Evolutionary conservation across 495 filamentous ascomycete species (phyloP).

Genomic region (Lophium mytilinum): DNA sequence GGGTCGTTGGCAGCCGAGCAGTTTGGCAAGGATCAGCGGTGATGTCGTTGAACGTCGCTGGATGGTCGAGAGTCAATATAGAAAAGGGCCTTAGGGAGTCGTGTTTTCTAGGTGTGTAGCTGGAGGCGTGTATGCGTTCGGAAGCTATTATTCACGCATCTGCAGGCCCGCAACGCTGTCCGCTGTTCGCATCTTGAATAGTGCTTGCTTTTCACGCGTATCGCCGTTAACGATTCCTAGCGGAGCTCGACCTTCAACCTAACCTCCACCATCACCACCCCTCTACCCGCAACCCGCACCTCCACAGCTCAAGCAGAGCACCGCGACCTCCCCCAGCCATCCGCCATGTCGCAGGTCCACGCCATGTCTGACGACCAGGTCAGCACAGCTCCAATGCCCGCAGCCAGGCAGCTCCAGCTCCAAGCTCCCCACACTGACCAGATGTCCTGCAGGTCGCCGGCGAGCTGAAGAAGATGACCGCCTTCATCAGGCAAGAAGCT

Average conservation of each 20-base stretch:
- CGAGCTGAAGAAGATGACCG: constrained; percentile 99
- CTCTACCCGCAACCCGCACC: not conserved
- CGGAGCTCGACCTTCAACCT: not conserved
- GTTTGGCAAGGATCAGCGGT: constrained; percentile 16
- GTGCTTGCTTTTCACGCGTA: not conserved
- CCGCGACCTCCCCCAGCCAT: not conserved
- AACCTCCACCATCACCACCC: not conserved
- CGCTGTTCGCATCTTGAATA: too few species aligned
- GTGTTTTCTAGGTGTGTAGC: too few species aligned
- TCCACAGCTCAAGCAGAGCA: not conserved
- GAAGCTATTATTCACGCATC: too few species aligned
- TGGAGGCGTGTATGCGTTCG: too few species aligned
- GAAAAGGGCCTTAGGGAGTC: too few species aligned
- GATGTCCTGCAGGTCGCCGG: constrained; percentile 59
- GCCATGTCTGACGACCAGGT: constrained; percentile 97
- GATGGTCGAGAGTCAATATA: too few species aligned
- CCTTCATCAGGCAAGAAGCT: constrained; percentile 99
- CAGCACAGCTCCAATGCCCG: constrained; percentile 23
- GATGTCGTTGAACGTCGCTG: constrained; percentile 15
- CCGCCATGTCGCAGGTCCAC: constrained; percentile 84
- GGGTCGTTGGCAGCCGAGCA: constrained; percentile 11
- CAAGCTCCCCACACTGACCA: constrained; percentile 12
- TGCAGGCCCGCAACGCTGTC: too few species aligned
- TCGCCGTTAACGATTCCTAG: not conserved
- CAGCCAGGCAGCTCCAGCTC: constrained; percentile 6